Conservation (phyloP, 2,329 filamentous ascomycete genomes). For the Cordyceps tenuipes region DNA sequence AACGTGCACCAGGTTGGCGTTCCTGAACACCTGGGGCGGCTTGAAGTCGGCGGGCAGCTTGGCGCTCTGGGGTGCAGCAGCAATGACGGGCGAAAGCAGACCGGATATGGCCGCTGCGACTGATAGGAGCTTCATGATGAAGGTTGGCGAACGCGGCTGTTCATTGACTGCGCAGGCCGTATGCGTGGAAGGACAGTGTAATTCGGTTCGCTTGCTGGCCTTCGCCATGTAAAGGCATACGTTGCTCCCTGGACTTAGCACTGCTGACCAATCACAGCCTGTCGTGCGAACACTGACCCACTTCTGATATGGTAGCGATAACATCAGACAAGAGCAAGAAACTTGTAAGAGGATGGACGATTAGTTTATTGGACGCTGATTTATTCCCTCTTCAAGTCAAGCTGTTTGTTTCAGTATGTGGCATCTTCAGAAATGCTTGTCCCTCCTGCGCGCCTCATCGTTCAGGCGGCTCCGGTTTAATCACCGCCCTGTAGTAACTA, state of each 20-base stretch:
- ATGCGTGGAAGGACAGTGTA: slow-evolving; percentile 13
- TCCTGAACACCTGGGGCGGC: slow-evolving; percentile 87
- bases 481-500: too few relatives aligned
- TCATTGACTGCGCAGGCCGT: slow-evolving; percentile 27
- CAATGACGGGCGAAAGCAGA: slow-evolving; percentile 42
- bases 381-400: too few relatives aligned
- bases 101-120: slow-evolving; percentile 51
- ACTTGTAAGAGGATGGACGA: not conserved
- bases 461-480: too few relatives aligned
- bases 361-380: not conserved
- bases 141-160: slow-evolving; percentile 19
- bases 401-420: too few relatives aligned
- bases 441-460: too few relatives aligned
- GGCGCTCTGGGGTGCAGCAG: slow-evolving; percentile 34
- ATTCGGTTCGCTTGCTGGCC: slow-evolving; percentile 11
- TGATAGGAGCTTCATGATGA: slow-evolving; percentile 35
- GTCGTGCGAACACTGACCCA: slow-evolving; percentile 4
- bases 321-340: not conserved
- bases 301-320: not conserved
- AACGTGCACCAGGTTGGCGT: slow-evolving; percentile 81
- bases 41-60: slow-evolving; percentile 62
- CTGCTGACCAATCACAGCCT: slow-evolving; percentile 1
- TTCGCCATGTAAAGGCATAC: slow-evolving; percentile 24
- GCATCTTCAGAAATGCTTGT: not conserved
- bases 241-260: slow-evolving; percentile 24